Evolutionary conservation across 2,329 filamentous ascomycete genomes (phyloP).

Genomic region (Boeremia lycopersici): DNA sequence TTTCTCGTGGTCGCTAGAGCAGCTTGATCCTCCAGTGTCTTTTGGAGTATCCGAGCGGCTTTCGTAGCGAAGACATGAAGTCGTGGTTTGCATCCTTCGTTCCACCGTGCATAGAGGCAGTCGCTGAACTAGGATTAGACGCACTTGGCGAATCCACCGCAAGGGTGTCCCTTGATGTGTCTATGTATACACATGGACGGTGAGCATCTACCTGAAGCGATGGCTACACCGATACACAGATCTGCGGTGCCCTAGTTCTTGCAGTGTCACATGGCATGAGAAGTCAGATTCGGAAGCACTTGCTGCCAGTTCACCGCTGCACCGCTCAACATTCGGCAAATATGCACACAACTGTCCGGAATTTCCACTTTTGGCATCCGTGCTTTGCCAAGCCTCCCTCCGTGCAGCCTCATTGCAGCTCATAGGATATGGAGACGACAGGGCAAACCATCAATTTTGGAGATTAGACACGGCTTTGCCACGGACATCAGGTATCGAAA

Average conservation of each 20-base stretch:
- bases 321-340: conserved; percentile 12
- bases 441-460: conserved; percentile 2
- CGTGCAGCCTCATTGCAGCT: conserved; percentile 15
- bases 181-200: conserved; percentile 14
- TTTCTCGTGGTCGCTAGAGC: not conserved
- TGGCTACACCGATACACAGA: conserved; percentile 16
- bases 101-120: not conserved
- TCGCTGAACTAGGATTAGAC: not conserved
- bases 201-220: conserved; percentile 17
- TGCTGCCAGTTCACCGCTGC: conserved; percentile 16
- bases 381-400: conserved; percentile 6
- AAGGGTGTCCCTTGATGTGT: conserved; percentile 3
- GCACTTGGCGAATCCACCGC: not conserved
- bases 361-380: not conserved
- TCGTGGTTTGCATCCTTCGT: conserved; percentile 6
- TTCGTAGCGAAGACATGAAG: conserved; percentile 1
- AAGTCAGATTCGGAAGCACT: conserved; percentile 1
- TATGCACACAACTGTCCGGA: conserved; percentile 9
- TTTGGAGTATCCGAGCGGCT: not conserved
- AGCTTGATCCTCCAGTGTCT: not conserved
- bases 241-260: conserved; percentile 10
- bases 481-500: not conserved
- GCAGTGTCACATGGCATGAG: conserved; percentile 12
- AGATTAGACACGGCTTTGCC: conserved; percentile 2
- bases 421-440: conserved; percentile 9